Conservation (phyloP, 2,329 filamentous ascomycete species). For the Fusarium anguioides region DNA sequence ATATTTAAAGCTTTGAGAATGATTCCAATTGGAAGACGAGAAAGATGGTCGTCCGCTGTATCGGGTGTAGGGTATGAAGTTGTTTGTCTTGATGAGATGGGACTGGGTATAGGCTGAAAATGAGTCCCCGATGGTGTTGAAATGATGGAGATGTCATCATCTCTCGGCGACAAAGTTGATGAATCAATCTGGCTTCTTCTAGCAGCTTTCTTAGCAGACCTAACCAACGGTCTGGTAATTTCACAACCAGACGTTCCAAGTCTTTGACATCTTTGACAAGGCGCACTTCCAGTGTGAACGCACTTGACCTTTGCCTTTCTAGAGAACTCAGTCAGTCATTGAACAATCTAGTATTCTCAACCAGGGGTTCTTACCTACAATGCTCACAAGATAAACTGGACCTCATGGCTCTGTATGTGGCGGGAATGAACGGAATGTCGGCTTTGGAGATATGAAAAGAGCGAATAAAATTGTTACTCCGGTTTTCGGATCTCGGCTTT, state of each 20-base stretch:
- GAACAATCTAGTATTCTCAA: rapidly evolving
- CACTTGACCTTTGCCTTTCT: conserved; percentile 53
- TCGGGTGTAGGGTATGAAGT: neutral
- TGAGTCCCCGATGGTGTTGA: neutral
- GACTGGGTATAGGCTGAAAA: conserved; percentile 2
- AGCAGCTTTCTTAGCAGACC: conserved; percentile 10
- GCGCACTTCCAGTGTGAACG: conserved; percentile 46
- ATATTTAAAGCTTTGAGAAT: conserved; percentile 50
- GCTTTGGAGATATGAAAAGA: conserved; percentile 5
- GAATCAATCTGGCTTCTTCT: conserved; percentile 6
- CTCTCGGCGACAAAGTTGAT: neutral
- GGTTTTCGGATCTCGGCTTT: conserved; percentile 20
- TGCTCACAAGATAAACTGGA: conserved; percentile 51
- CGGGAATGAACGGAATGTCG: conserved; percentile 16
- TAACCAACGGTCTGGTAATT: conserved; percentile 32
- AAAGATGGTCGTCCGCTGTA: conserved; percentile 43
- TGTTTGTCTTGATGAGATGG: neutral
- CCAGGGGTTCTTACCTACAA: conserved; percentile 43
- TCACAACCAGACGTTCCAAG: conserved; percentile 43
- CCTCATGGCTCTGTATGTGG: conserved; percentile 34
- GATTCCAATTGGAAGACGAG: conserved; percentile 37
- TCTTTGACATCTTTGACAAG: conserved; percentile 48
- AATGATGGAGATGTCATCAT: neutral
- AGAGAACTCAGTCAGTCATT: rapidly evolving
- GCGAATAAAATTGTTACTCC: conserved; percentile 4